phyloP scores from a whole-genome alignment of 164 flowering plant species.

The Stephania cephalantha region DNA sequence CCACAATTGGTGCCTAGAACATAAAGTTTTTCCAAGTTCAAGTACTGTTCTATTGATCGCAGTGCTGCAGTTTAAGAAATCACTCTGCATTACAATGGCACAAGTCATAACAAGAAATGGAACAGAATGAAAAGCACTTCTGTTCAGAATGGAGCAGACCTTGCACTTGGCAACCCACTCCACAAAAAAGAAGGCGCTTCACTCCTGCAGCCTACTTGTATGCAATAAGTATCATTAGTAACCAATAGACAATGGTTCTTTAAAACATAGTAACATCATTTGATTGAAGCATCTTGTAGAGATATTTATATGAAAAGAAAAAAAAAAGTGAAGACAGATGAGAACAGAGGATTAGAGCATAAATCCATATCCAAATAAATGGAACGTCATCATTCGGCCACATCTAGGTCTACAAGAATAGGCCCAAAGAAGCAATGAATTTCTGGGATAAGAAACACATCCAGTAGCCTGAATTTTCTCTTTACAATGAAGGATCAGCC shows the following conservation, averaged over 20 bases:
- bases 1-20: conserved; percentile 98
- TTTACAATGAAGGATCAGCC: neutral
- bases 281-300: neutral
- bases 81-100: conserved; percentile 67
- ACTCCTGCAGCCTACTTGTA: conserved; percentile 83
- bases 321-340: neutral
- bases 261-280: neutral
- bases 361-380: too few species aligned
- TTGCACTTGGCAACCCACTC: conserved; percentile 99
- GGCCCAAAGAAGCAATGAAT: neutral
- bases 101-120: conserved; percentile 43
- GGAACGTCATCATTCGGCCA: too few species aligned
- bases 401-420: too few species aligned
- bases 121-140: conserved; percentile 2
- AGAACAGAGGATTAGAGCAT: neutral
- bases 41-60: conserved; percentile 83
- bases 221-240: neutral
- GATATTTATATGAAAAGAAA: neutral
- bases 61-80: conserved; percentile 91
- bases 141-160: conserved; percentile 34
- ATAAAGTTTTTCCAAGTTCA: conserved; percentile 93
- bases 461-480: neutral
- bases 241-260: neutral
- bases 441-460: neutral
- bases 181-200: conserved; percentile 95